Evolutionary conservation across 257 asterid species (phyloP), one percentile per base, ranked within the genome.

Genomic region (Fraxinus anomala): DNA sequence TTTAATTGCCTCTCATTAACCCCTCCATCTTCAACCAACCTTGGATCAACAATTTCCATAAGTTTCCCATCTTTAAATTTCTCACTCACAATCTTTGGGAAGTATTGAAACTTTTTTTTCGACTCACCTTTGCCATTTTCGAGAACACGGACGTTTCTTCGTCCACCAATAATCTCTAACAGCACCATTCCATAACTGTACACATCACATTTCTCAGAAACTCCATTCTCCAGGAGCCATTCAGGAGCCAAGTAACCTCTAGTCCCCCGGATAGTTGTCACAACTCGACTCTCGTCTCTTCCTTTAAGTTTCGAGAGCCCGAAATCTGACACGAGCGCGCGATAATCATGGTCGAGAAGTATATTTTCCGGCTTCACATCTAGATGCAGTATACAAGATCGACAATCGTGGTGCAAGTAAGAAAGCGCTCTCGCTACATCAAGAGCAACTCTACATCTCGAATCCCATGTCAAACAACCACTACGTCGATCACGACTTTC

Each of bases 221-320:
- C 82, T 0, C 98, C 96, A 4, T 89, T 87, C 47, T 88, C 97
- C 70, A 91, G 59, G 1, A 93, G 86, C 98, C 98, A 93, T 19
- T 93, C 98, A 3, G 98, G 98, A 0, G 96, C 98, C 59, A 93
- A 37, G 81, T 93, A 93, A 0, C 98, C 98, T 73, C 87, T 82
- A 3, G 98, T 93, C 8, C 98, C 98, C 2, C 98, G 82, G 26
- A 93, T 83, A 0, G 79, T 83, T 1, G 96, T 93, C 71, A 89
- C 86, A 1, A 91, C 84, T 72, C 88, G 71, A 39, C 97, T 91
- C 87, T 91, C 98, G 0, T 89, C 98, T 66, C 91, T 88, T 11
- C 89, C 96, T 82, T 85, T 93, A 56, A 93, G 81, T 83, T 90
- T 93, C 0, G 98, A 85, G 0, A 93, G 78, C 5, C 98, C 97